Percentiles rank a stretch among this genome's conserved stretches.
Conservation (phyloP, 176 grass and related monocot genomes). For the Oryza punctata region DNA sequence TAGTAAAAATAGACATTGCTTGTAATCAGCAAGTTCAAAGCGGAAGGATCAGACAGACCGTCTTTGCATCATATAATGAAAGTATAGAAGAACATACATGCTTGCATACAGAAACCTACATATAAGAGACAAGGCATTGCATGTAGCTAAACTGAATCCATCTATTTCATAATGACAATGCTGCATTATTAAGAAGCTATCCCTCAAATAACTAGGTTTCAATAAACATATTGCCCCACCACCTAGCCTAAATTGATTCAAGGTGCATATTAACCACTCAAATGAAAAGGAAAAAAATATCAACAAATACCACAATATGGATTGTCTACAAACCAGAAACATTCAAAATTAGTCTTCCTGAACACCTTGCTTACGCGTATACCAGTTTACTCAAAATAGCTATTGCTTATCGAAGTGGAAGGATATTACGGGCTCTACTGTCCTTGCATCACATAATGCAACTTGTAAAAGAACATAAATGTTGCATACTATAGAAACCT, state of each 20-base stretch:
- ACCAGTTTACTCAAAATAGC: no score
- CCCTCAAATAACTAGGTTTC: background rate
- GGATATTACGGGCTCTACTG: no score
- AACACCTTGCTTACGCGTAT: no score
- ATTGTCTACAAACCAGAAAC: no score
- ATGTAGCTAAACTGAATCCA: background rate
- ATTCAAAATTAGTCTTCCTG: no score
- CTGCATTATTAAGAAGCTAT: background rate
- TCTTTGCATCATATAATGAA: background rate
- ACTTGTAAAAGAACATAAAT: no score
- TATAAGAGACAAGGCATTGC: background rate
- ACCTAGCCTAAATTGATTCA: background rate
- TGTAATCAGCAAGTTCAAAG: no score
- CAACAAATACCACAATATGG: no score
- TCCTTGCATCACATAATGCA: no score
- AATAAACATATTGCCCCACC: background rate
- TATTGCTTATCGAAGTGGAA: no score
- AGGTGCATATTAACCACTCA: background rate
- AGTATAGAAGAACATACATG: background rate
- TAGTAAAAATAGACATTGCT: no score
- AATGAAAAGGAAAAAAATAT: slow-evolving; percentile 14
- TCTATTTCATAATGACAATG: background rate
- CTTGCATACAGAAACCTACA: background rate
- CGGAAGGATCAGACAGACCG: background rate
- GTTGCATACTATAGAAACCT: no score